phyloP scores from a whole-genome alignment of 768 basidiomycete species.

The Mycena rosella region DNA sequence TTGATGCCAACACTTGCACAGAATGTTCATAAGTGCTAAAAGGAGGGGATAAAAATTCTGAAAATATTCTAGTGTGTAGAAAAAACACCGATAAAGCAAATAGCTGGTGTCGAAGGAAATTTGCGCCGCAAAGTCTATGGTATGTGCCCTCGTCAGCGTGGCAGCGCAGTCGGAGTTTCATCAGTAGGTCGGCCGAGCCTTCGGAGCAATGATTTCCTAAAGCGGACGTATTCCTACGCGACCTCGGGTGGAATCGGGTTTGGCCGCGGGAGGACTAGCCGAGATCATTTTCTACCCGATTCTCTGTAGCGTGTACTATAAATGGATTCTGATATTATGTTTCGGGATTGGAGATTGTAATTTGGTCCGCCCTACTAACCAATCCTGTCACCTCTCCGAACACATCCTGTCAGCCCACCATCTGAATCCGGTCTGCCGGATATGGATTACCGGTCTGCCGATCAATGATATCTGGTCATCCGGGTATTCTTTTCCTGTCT shows the following conservation, averaged over 20 bases:
- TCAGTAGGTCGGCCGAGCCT: slow-evolving; percentile 1
- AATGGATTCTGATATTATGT: no score
- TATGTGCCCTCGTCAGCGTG: not conserved
- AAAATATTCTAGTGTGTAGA: slow-evolving; percentile 4
- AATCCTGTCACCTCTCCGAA: no score
- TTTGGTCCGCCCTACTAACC: no score
- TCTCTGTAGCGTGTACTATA: no score
- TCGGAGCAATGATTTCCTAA: not conserved
- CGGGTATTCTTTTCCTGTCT: no score
- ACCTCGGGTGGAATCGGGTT: slow-evolving; percentile 4
- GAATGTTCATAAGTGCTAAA: slow-evolving; percentile 6
- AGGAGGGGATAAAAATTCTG: slow-evolving; percentile 2
- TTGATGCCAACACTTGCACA: slow-evolving; percentile 4
- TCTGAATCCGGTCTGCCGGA: no score
- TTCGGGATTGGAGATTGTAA: no score
- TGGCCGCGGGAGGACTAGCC: slow-evolving; percentile 1
- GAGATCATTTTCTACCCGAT: not conserved
- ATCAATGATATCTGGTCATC: no score
- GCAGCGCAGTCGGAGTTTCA: not conserved
- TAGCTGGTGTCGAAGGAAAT: no score
- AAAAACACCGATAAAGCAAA: not conserved
- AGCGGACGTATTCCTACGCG: not conserved
- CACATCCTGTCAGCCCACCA: no score
- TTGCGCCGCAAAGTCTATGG: no score
- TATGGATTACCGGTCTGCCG: no score